Conservation (phyloP, 2,329 filamentous ascomycete species). For the Rhynchosporium agropyri region DNA sequence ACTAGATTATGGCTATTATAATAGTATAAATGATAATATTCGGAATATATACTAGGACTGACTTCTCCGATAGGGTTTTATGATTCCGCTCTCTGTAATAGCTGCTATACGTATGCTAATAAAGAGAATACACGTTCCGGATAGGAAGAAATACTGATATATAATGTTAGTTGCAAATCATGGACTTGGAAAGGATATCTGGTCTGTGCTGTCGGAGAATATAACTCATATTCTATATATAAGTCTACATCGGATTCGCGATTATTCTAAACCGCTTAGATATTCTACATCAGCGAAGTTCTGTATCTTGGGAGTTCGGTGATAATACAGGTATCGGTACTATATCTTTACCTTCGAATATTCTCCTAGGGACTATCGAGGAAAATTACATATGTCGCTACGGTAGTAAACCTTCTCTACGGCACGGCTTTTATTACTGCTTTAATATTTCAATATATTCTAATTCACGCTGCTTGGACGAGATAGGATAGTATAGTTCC, state of each 20-base stretch:
- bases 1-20: not conserved
- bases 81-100: not conserved
- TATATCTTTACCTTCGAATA: slow-evolving; percentile 31
- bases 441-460: slow-evolving; percentile 48
- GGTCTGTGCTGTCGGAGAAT: not conserved
- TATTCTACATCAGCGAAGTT: slow-evolving; percentile 29
- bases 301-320: slow-evolving; percentile 28
- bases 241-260: not conserved
- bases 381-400: slow-evolving; percentile 21
- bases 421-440: slow-evolving; percentile 25
- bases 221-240: slow-evolving; percentile 7
- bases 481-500: slow-evolving; percentile 52
- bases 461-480: slow-evolving; percentile 56
- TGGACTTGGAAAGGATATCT: slow-evolving; percentile 3
- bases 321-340: slow-evolving; percentile 26
- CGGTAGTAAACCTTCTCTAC: slow-evolving; percentile 18
- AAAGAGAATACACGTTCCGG: not conserved
- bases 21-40: not conserved
- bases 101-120: slow-evolving; percentile 2
- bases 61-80: slow-evolving; percentile 9
- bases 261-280: slow-evolving; percentile 18
- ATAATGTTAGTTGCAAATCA: not conserved
- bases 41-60: not conserved
- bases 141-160: not conserved
- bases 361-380: slow-evolving; percentile 25